A percentile compares a stretch with the other conserved stretches of the same genome.
These are phyloP conservation scores for Tardiomyces blankii DNA, from an alignment of 1,139 yeast genomes.

Conservation along the genomic window DNA sequence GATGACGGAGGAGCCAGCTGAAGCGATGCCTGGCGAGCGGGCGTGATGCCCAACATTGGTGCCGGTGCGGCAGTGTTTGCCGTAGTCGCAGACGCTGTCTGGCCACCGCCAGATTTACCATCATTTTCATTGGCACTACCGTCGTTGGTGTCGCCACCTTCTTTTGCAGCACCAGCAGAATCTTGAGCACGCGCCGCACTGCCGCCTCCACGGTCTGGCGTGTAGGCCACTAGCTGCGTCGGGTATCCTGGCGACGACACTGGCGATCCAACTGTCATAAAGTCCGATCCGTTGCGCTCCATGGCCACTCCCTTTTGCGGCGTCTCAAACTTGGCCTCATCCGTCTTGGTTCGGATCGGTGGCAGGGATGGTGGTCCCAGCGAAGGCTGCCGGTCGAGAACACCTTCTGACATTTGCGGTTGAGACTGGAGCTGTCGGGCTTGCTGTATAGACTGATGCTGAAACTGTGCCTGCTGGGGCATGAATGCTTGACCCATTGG, in stretches of 20 bases:
- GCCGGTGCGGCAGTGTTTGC: slow-evolving; percentile 12
- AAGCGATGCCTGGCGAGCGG: slow-evolving; percentile 21
- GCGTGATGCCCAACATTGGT: slow-evolving; percentile 27
- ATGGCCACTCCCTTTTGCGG: background rate
- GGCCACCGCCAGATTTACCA: background rate
- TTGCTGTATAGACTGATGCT: background rate
- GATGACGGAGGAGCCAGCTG: slow-evolving; percentile 6
- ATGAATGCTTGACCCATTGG: background rate
- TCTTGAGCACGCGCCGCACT: background rate
- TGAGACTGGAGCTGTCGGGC: background rate
- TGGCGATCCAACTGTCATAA: background rate
- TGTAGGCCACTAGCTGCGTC: slow-evolving; percentile 60
- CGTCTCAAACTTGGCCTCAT: background rate
- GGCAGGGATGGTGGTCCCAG: background rate
- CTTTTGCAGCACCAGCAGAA: background rate
- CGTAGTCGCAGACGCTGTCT: background rate
- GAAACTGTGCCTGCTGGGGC: slow-evolving; percentile 5
- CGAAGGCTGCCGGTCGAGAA: too few species aligned
- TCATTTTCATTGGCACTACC: background rate
- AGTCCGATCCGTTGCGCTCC: background rate
- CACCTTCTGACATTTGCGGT: background rate
- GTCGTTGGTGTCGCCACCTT: background rate
- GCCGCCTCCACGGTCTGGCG: slow-evolving; percentile 62
- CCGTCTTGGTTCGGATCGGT: background rate
- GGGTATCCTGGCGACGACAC: background rate